Evolutionary conservation across 805 yeast species (phyloP).

Genomic region (Starmerella gropengiesseri): DNA sequence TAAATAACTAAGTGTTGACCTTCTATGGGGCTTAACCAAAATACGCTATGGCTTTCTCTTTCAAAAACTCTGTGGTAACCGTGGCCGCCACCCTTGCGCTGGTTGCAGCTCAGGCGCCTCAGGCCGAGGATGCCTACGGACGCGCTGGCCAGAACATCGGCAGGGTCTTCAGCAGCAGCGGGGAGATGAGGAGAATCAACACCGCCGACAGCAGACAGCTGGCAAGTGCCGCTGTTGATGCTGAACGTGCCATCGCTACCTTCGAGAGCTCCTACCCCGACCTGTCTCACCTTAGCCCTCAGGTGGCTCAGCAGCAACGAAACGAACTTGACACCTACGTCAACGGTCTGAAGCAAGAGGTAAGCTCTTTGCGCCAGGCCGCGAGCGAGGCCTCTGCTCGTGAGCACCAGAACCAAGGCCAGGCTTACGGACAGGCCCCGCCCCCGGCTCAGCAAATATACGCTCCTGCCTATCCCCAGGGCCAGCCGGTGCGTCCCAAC

Average conservation of each 20-base stretch:
- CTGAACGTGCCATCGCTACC: slow-evolving; percentile 16
- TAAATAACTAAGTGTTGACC: too few relatives aligned
- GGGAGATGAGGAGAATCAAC: slow-evolving; percentile 38
- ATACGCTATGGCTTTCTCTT: too few relatives aligned
- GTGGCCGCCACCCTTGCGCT: not conserved
- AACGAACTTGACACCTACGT: slow-evolving; percentile 18
- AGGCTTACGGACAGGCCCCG: not conserved
- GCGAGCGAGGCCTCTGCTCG: not conserved
- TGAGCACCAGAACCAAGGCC: not conserved
- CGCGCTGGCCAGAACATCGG: slow-evolving; percentile 51
- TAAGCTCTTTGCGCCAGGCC: too few relatives aligned
- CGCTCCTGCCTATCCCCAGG: slow-evolving; percentile 1
- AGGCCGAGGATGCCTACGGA: slow-evolving; percentile 29
- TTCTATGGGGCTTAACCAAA: too few relatives aligned
- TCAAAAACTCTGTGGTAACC: too few relatives aligned
- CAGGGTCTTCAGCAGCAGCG: slow-evolving; percentile 67
- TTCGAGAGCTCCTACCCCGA: slow-evolving; percentile 15
- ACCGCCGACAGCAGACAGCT: slow-evolving; percentile 10
- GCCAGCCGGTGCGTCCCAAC: not conserved
- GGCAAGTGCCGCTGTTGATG: slow-evolving; percentile 11
- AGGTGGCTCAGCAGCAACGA: slow-evolving; percentile 18
- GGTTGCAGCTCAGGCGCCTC: slow-evolving; percentile 11
- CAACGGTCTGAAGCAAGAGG: slow-evolving; percentile 10
- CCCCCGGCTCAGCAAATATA: not conserved
- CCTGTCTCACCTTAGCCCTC: slow-evolving; percentile 19